Conservation (phyloP, 345 rosid species). For the Geranium rotundifolium region DNA sequence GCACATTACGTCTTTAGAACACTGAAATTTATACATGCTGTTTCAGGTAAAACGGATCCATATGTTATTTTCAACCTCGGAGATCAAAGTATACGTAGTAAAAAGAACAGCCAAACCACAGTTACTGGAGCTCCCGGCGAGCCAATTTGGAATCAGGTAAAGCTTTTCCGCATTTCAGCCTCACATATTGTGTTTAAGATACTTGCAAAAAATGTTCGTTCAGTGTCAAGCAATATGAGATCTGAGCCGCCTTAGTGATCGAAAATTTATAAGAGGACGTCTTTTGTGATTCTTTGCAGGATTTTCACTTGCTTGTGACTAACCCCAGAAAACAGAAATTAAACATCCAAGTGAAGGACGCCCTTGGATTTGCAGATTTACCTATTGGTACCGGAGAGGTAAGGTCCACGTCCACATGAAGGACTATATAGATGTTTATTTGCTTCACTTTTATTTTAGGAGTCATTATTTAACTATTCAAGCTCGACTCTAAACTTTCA, state of each 20-base stretch:
- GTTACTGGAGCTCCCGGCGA: constrained; percentile 87
- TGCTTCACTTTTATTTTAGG: no score
- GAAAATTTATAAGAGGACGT: no score
- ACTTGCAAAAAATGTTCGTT: no score
- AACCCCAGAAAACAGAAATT: constrained; percentile 81
- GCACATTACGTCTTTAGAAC: no score
- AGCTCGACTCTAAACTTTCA: no score
- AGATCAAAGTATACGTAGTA: constrained; percentile 81
- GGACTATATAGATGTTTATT: neutral
- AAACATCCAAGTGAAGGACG: constrained; percentile 68
- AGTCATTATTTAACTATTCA: no score
- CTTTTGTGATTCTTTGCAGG: constrained; percentile 32
- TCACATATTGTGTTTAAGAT: neutral
- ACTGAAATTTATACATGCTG: neutral
- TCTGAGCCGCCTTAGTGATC: no score
- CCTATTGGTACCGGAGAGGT: constrained; percentile 85
- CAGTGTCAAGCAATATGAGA: no score
- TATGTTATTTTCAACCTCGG: constrained; percentile 76
- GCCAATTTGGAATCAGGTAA: constrained; percentile 99
- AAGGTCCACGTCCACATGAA: constrained; percentile 2
- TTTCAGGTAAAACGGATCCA: constrained; percentile 92
- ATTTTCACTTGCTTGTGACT: constrained; percentile 85
- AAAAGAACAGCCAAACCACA: constrained; percentile 96
- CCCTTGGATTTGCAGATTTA: constrained; percentile 75
- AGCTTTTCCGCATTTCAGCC: constrained; percentile 5